These are phyloP conservation scores for Jamesozyma spencerorum DNA, from an alignment of 805 yeast species.

Conservation along the genomic window DNA sequence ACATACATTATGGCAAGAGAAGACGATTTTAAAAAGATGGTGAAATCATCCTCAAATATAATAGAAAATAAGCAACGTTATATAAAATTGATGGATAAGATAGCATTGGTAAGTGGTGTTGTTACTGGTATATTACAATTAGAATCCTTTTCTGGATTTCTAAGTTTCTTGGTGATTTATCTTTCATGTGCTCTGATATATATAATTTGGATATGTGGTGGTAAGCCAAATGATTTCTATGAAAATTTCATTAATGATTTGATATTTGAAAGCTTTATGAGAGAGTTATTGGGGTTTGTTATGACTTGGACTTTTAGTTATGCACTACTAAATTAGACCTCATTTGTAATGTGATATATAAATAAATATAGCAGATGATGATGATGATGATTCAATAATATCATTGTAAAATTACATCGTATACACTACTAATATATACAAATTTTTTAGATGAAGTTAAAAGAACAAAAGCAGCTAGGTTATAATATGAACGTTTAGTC, in stretches of 20 bases:
- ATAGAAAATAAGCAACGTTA: conserved; percentile 18
- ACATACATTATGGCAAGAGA: conserved; percentile 1
- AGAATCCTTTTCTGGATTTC: conserved; percentile 41
- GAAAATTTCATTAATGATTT: conserved; percentile 34
- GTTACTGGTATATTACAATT: conserved; percentile 48
- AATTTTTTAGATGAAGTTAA: background rate
- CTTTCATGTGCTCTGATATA: conserved; percentile 29
- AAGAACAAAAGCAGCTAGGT: background rate
- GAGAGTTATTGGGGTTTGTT: conserved; percentile 43
- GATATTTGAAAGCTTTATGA: conserved; percentile 35
- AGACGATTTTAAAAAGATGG: conserved; percentile 8
- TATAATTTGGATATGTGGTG: conserved; percentile 29
- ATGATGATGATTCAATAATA: too few relatives aligned
- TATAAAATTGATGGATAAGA: conserved; percentile 35
- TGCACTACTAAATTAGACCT: conserved; percentile 34
- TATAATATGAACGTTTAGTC: too few relatives aligned
- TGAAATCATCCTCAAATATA: conserved; percentile 15
- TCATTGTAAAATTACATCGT: too few relatives aligned
- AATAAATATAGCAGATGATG: background rate
- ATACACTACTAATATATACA: background rate
- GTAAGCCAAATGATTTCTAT: conserved; percentile 33
- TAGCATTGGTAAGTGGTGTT: conserved; percentile 42
- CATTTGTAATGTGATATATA: background rate
- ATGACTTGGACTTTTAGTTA: conserved; percentile 52
- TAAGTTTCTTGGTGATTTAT: conserved; percentile 34